Evolutionary conservation across 1,284 basidiomycete genomes (phyloP).

Genomic region (Sanguinoderma infundibulare): DNA sequence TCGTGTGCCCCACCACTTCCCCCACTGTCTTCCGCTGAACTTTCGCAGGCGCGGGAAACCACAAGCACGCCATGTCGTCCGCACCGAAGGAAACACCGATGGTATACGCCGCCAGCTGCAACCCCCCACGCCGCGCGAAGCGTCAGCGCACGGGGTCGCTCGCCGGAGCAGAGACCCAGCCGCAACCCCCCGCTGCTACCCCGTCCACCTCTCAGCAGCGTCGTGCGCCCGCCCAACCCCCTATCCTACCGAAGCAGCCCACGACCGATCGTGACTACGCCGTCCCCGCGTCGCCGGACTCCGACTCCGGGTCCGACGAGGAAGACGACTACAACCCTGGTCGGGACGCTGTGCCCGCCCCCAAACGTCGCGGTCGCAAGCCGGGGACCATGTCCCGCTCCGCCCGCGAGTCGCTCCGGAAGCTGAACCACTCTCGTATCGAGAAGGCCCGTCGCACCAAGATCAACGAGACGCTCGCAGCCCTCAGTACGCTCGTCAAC

Average conservation of each 20-base stretch:
- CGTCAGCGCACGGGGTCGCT: conserved; percentile 38
- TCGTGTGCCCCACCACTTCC: conserved; percentile 27
- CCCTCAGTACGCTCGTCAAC: conserved; percentile 65
- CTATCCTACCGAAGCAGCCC: conserved; percentile 32
- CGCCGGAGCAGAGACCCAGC: conserved; percentile 5
- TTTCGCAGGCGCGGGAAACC: background rate
- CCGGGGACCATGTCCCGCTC: conserved; percentile 69
- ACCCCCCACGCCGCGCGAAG: conserved; percentile 63
- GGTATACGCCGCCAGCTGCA: conserved; percentile 53
- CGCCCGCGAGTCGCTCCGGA: conserved; percentile 76
- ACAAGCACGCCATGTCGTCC: conserved; percentile 23
- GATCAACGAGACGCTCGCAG: conserved; percentile 80
- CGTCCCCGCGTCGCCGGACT: conserved; percentile 27
- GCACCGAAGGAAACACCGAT: conserved; percentile 21
- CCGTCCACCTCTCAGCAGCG: conserved; percentile 22
- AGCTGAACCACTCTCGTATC: conserved; percentile 83
- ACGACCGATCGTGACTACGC: conserved; percentile 29
- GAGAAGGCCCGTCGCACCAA: conserved; percentile 83
- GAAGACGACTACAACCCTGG: conserved; percentile 38
- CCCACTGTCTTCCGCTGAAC: background rate
- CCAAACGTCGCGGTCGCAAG: conserved; percentile 68
- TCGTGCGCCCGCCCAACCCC: conserved; percentile 23
- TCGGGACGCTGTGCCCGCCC: conserved; percentile 27
- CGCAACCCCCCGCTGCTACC: conserved; percentile 9
- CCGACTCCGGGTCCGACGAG: conserved; percentile 28